Evolutionary conservation across 352 stramenopile genomes (phyloP).

Genomic region (Phytophthora pseudosyringae): DNA sequence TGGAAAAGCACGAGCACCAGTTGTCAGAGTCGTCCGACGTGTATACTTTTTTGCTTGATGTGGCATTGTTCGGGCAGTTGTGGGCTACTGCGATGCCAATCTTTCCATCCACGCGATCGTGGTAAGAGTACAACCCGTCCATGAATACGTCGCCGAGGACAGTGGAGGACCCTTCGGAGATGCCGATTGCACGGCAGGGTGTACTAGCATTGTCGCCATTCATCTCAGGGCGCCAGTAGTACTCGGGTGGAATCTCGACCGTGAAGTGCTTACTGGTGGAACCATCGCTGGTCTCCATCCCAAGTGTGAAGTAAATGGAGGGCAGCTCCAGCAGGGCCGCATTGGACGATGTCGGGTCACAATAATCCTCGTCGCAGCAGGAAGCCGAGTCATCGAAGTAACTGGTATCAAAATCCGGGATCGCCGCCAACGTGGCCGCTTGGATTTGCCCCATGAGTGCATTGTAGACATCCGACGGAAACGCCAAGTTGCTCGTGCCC

Average conservation of each 20-base stretch:
- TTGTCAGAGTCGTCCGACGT: conserved; percentile 46
- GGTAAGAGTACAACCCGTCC: conserved; percentile 81
- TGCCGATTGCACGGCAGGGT: conserved; percentile 77
- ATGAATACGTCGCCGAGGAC: conserved; percentile 88
- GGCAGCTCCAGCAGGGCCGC: conserved; percentile 67
- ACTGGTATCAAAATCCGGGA: conserved; percentile 66
- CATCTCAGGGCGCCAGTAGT: conserved; percentile 86
- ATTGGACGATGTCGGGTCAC: conserved; percentile 59
- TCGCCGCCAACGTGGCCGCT: conserved; percentile 54
- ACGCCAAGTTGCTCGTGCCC: conserved; percentile 83
- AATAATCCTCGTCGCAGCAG: conserved; percentile 77
- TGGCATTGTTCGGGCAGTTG: conserved; percentile 81
- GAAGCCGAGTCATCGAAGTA: conserved; percentile 78
- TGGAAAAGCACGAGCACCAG: conserved; percentile 81
- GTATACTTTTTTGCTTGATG: conserved; percentile 79
- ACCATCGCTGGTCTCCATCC: conserved; percentile 52
- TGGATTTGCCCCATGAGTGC: conserved; percentile 75
- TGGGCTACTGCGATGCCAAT: conserved; percentile 74
- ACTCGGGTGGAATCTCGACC: conserved; percentile 81
- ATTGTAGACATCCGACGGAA: conserved; percentile 80
- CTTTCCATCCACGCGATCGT: conserved; percentile 68
- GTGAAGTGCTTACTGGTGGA: conserved; percentile 76
- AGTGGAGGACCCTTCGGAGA: conserved; percentile 70
- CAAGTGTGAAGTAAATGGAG: conserved; percentile 82
- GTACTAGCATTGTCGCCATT: conserved; percentile 61